phyloP scores from a whole-genome alignment of 1,139 yeast species.

The Nakaseomyces kungkrabaensis region DNA sequence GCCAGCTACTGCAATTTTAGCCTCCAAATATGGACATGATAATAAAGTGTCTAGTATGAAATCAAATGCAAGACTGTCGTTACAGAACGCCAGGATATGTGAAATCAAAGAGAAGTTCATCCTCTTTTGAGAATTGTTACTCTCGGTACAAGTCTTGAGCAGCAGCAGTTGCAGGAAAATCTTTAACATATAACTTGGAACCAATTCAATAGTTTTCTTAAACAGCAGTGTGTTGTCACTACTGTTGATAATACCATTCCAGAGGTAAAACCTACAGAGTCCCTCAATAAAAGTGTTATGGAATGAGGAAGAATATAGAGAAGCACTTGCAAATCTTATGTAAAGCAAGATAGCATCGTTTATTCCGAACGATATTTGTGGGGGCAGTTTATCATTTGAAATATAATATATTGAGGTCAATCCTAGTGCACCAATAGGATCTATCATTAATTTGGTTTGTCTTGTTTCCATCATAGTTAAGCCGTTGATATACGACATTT shows the following conservation, averaged over 20 bases:
- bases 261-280: conserved; percentile 35
- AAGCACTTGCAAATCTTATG: conserved; percentile 31
- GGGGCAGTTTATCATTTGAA: conserved; percentile 12
- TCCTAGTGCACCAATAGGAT: conserved; percentile 27
- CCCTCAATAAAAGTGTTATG: conserved; percentile 32
- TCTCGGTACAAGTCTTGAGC: conserved; percentile 30
- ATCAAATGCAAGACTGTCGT: conserved; percentile 47
- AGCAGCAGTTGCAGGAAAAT: conserved; percentile 40
- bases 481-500: background rate
- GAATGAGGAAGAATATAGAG: conserved; percentile 25
- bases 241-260: conserved; percentile 28
- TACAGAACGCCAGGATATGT: conserved; percentile 44
- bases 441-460: conserved; percentile 24
- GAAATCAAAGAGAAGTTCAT: conserved; percentile 41
- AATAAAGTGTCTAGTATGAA: conserved; percentile 58
- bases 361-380: conserved; percentile 11
- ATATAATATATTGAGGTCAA: conserved; percentile 17
- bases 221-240: background rate
- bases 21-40: conserved; percentile 56
- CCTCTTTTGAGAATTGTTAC: conserved; percentile 21
- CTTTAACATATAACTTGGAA: conserved; percentile 28
- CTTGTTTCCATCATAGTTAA: conserved; percentile 19
- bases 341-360: conserved; percentile 26
- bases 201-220: background rate
- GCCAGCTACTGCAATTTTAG: conserved; percentile 50